Evolutionary conservation across 768 basidiomycete genomes (phyloP).

Genomic region (Neoboletus magnificus): DNA sequence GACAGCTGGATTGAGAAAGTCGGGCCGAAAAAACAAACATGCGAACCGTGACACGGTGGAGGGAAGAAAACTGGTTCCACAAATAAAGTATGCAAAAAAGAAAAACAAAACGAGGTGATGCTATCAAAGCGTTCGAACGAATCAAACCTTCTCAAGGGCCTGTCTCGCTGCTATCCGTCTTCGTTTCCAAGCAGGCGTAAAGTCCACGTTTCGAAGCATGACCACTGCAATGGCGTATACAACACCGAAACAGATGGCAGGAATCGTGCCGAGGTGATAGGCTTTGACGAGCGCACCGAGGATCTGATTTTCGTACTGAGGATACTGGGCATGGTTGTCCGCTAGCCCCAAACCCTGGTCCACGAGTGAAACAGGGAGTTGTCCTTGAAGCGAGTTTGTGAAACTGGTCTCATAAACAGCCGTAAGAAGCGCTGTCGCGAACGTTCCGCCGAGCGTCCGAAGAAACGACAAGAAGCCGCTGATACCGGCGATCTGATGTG

Average conservation of each 20-base stretch:
- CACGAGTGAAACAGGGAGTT: constrained; percentile 28
- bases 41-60: not conserved
- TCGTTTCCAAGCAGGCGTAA: constrained; percentile 33
- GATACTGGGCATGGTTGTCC: constrained; percentile 28
- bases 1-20: not conserved
- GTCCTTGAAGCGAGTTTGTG: constrained; percentile 28
- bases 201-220: constrained; percentile 33
- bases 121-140: constrained; percentile 12
- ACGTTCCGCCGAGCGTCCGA: constrained; percentile 34
- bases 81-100: constrained; percentile 21
- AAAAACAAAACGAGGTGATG: not conserved
- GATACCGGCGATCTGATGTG: constrained; percentile 33
- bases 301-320: constrained; percentile 34
- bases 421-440: constrained; percentile 35
- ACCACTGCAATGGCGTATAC: constrained; percentile 30
- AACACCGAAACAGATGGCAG: constrained; percentile 33
- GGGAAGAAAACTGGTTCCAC: constrained; percentile 4
- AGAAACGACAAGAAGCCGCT: constrained; percentile 36
- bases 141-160: constrained; percentile 22
- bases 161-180: constrained; percentile 26
- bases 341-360: constrained; percentile 31
- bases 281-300: constrained; percentile 32
- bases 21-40: not conserved
- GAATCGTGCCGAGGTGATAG: constrained; percentile 34
- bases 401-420: constrained; percentile 33